phyloP scores from a whole-genome alignment of 163 green algal species.

The Volvox carteri region DNA sequence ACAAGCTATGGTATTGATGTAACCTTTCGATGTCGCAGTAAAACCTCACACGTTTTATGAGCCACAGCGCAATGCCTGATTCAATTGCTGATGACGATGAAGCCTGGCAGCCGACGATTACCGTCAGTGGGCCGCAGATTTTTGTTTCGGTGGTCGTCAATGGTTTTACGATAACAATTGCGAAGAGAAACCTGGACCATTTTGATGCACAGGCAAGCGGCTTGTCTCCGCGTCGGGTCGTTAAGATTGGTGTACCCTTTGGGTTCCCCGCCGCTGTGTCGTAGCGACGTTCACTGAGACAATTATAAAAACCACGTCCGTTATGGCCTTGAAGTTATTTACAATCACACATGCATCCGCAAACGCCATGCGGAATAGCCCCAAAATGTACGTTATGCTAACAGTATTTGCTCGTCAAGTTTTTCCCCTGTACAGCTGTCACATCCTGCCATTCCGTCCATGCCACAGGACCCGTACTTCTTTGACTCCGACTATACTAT shows the following conservation, averaged over 20 bases:
- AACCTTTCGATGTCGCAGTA: too few species aligned
- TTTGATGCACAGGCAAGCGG: constrained; percentile 33
- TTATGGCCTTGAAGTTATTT: too few species aligned
- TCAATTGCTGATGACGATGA: not conserved
- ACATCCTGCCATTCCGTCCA: not conserved
- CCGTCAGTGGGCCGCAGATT: constrained; percentile 4
- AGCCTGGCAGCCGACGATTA: not conserved
- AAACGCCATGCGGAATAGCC: too few species aligned
- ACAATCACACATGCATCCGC: too few species aligned
- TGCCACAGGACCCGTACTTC: constrained; percentile 51
- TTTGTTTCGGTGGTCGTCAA: not conserved
- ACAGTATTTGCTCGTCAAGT: too few species aligned
- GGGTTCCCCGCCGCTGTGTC: too few species aligned
- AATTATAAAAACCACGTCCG: too few species aligned
- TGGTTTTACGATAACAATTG: constrained; percentile 13
- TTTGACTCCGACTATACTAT: constrained; percentile 55
- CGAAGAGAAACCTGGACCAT: constrained; percentile 52
- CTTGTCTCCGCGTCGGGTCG: not conserved
- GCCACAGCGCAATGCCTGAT: not conserved
- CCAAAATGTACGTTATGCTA: too few species aligned
- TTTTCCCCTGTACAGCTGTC: constrained; percentile 13
- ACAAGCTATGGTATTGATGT: too few species aligned
- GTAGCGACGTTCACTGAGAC: too few species aligned
- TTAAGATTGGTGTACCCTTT: too few species aligned
- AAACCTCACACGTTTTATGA: too few species aligned